A percentile compares a stretch with the other conserved stretches of the same genome.
phyloP scores from a whole-genome alignment of 257 asterid genomes.

The Solanum peruvianum region DNA sequence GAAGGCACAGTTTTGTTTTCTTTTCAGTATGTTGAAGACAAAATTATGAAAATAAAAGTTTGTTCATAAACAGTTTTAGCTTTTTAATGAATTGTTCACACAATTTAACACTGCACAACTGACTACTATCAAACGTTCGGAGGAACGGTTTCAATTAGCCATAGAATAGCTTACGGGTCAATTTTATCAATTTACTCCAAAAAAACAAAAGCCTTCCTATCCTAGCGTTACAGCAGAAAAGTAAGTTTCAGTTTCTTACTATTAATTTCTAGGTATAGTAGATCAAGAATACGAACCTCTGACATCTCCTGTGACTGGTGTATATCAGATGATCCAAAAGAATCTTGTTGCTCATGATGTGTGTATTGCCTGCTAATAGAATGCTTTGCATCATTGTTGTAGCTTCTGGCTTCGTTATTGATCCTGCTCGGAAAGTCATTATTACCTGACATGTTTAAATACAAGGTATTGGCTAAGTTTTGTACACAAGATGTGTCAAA shows the following conservation, averaged over 20 bases:
- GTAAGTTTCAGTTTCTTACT: not conserved
- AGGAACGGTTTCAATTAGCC: not conserved
- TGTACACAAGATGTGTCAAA: constrained; percentile 12
- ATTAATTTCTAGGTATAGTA: not conserved
- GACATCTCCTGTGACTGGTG: not conserved
- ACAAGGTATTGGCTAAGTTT: constrained; percentile 7
- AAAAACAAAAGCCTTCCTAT: not conserved
- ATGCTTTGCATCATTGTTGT: not conserved
- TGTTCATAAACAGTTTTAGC: not conserved
- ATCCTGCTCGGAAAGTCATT: constrained; percentile 7
- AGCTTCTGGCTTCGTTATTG: not conserved
- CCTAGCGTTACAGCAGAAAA: not conserved
- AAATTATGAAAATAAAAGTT: not conserved
- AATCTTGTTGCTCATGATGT: not conserved
- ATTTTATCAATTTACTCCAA: not conserved
- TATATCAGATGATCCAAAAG: not conserved
- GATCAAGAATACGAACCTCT: not conserved
- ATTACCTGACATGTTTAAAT: constrained; percentile 16
- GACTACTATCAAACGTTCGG: not conserved
- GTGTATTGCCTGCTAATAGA: not conserved
- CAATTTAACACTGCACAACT: not conserved
- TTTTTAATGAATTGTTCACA: not conserved
- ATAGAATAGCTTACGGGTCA: not conserved
- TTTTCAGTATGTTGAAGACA: not conserved
- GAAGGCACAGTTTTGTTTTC: not conserved